Evolutionary conservation across 2,329 filamentous ascomycete genomes (phyloP), one percentile per base, ranked within the genome.

Genomic region (Intubia oerlemansii): DNA sequence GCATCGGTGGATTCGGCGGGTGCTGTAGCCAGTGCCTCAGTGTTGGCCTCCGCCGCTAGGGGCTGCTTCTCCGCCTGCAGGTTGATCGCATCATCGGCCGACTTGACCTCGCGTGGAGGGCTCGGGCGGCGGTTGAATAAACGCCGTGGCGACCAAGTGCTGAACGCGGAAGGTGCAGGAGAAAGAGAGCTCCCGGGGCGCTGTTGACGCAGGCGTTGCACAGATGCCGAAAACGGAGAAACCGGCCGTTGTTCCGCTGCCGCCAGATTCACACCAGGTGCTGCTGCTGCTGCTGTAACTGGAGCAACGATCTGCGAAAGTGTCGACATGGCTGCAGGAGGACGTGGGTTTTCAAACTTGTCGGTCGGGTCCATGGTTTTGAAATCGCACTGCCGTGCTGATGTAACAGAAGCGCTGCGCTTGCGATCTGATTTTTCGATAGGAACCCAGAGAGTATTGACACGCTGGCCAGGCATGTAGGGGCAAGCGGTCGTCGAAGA

Each of bases 371-470:
- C 66, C 63, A 84, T 75, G 2, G 79, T 88, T 44, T 67, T 75
- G 41, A 65, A 63, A 38, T 72, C 61, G 30, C 60, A 56, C 24
- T 52, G 56, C 28, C 56, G 51, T 28, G 71, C 51, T 6, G 69
- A 74, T 40, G 55, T 70, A 39, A 68, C 55, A 5, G 75, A 82
- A 32, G 60, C 66, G 41, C 72, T 76, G 36, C 74, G 65, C 34
- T 59, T 51, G 34, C 67, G 59, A 36, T 56, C 51, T 24, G 58
- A 52, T 36, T 62, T 61, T 46, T 91, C 75, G 19, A 67, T 55
- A 10, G 85, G 85, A 9, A 95, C 68, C 31, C 77, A 70, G 32
- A 95, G 56, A 10, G 81, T 66, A 51, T 95, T 93, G 45, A 93
- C 67, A 3, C 65, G 64, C 49, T 93, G 85, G 10, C 85, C 85